Base-by-base conservation (phyloP, 176 grass and related monocot genomes). In the Cymbopogon citratus region DNA sequence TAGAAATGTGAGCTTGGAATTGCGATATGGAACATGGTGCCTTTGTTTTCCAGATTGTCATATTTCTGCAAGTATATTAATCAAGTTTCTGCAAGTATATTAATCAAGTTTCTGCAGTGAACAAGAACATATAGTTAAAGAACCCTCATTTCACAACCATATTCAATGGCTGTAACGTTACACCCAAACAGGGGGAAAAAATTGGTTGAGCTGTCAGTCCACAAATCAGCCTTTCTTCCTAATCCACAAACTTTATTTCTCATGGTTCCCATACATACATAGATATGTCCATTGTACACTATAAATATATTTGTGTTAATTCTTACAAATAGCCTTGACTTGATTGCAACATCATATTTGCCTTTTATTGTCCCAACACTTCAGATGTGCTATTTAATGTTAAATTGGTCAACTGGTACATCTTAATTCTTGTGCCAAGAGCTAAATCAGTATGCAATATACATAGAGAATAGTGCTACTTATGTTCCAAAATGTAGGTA, bases 71-170 rank as follows among this genome's bases (percentile, higher is more conserved):
- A 99, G 80, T 84, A 95, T 95, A 78, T 99, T 93, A 63, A 95
- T 99, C 75, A 99, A 87, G 78, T 99, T 99, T 88, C 96, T 99
- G 91, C 66, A 71, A 99, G 80, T 84, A 95, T 95, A 78, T 99
- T 93, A 63, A 95, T 99, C 75, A 99, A 87, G 78, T 99, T 99
- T 88, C 96, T 99, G 91, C 66, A 71, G 61, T 51, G 15, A 83
- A 38, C 28, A 77, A 79, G 80, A 85, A 15, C 34, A 80, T 25
- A 77, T 23, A 10, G 48, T 25, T 71, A 21, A 65, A 85, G 44
- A 64, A 76, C 41, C 76, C 57, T 45, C 65, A 18, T 45, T 85
- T 38, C 65, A 88, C 14, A 9, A 12, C 21, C 16, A 46, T 73
- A n/a, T 45, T 31, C 10, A 66, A 23, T 26, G 51, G 14, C 19